A percentile compares a stretch with the other conserved stretches of the same genome.
phyloP scores from a whole-genome alignment of 768 basidiomycete species.

The Boletus fagicola region DNA sequence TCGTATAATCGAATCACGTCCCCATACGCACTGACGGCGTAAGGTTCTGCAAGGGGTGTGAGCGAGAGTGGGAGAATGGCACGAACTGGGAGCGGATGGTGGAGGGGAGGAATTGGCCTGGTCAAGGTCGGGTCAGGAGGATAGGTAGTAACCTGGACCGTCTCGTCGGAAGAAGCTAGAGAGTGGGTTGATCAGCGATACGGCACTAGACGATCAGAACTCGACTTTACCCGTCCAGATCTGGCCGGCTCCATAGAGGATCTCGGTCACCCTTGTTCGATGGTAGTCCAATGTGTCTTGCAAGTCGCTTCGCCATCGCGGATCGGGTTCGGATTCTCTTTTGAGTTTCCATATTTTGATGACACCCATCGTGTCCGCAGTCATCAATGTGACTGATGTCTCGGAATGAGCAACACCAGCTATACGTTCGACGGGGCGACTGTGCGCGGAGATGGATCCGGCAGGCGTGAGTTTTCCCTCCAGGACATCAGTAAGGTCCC shows the following conservation, averaged over 20 bases:
- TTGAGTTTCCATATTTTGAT: constrained; percentile 78
- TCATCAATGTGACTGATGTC: constrained; percentile 59
- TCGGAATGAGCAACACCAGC: constrained; percentile 51
- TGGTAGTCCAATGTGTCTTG: constrained; percentile 65
- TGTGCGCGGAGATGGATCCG: constrained; percentile 79
- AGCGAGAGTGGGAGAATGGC: constrained; percentile 67
- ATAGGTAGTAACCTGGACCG: constrained; percentile 61
- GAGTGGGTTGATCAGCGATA: constrained; percentile 2
- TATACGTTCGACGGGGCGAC: constrained; percentile 81
- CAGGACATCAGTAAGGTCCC: constrained; percentile 59
- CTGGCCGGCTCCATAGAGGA: constrained; percentile 62
- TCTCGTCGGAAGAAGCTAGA: constrained; percentile 86
- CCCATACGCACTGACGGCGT: constrained; percentile 79
- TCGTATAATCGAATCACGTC: constrained; percentile 84
- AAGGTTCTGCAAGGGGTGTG: constrained; percentile 64
- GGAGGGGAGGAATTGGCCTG: constrained; percentile 50
- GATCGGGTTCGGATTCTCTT: constrained; percentile 36
- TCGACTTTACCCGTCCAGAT: constrained; percentile 77
- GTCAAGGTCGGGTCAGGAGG: constrained; percentile 29
- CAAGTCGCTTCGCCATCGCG: constrained; percentile 51
- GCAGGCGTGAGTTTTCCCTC: constrained; percentile 45
- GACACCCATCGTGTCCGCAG: constrained; percentile 90
- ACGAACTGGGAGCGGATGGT: constrained; percentile 65
- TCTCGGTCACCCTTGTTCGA: constrained; percentile 79
- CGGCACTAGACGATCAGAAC: neutral